Percentiles rank a stretch among this genome's conserved stretches.
Conservation (phyloP, 306 rosid species). For the Acmispon strigosus region DNA sequence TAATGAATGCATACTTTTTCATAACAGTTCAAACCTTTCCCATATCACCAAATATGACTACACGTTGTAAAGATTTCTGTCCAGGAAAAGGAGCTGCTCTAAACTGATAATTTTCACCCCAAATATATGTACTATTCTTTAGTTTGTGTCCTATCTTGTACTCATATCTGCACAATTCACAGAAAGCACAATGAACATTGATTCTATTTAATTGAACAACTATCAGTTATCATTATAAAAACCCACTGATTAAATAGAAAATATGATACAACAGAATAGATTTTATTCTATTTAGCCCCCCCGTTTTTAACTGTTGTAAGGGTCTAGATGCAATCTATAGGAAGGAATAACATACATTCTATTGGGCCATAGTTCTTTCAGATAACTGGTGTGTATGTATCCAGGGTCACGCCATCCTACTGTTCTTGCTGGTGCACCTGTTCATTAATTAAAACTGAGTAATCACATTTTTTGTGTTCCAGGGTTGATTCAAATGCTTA, state of each 20-base stretch:
- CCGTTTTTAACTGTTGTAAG: background rate
- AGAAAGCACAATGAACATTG: background rate
- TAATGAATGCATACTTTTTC: background rate
- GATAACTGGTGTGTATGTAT: slow-evolving; percentile 71
- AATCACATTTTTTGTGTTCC: background rate
- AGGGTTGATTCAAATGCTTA: background rate
- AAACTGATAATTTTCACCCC: slow-evolving; percentile 60
- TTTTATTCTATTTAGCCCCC: background rate
- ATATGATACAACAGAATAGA: background rate
- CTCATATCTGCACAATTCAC: slow-evolving; percentile 43
- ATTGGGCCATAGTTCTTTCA: slow-evolving; percentile 83
- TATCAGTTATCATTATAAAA: background rate
- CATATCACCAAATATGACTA: slow-evolving; percentile 87
- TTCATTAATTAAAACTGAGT: background rate
- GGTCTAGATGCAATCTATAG: background rate
- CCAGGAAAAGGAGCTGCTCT: slow-evolving; percentile 89
- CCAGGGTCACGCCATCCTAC: slow-evolving; percentile 97
- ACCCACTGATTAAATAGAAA: background rate
- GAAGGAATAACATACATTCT: slow-evolving; percentile 40
- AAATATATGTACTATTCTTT: slow-evolving; percentile 50
- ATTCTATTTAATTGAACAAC: background rate
- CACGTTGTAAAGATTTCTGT: slow-evolving; percentile 71
- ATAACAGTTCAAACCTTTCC: slow-evolving; percentile 66
- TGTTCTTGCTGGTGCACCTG: slow-evolving; percentile 90
- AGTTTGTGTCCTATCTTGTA: slow-evolving; percentile 78